Evolutionary conservation across 164 flowering plant species (phyloP), one percentile per base, ranked within the genome.

Genomic region (Macadamia tetraphylla): DNA sequence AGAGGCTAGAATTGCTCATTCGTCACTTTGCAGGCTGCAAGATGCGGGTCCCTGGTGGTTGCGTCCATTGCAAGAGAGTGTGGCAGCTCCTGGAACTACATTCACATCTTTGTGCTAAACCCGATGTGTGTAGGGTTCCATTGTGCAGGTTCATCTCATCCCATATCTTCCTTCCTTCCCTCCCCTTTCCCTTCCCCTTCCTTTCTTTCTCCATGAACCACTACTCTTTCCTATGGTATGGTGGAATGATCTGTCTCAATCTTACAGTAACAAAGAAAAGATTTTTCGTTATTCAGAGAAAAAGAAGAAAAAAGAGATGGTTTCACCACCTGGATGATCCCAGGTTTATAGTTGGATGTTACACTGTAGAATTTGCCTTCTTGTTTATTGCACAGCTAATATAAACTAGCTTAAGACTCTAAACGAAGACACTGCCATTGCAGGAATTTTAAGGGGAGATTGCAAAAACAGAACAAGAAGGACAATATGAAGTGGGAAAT

Each of bases 21-120:
- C 87, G 96, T 2, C 99, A 94, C 74, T 90, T 94, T 65, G 92
- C 98, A 13, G 79, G 84, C 13, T 94, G 99, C 75, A 92, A 86
- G 76, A 13, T 81, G 73, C 83, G 97, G 70, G 87, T 81, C 13
- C 84, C 89, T 9, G 91, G 96, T 3, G 92, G 91, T 2, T 94
- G 98, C 67, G 52, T 71, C 49, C 99, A 86, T 51, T 94, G 99
- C 85, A 92, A 87, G 87, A 87, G 97, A 76, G 92, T 92, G 98
- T 90, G 97, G 98, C 99, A 92, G 74, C 87, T 94, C 18, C 68
- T 94, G 72, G 96, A 88, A 68, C 68, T 92, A 52, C 92, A 87
- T 64, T 84, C 92, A 57, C 81, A 87, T 18, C 77, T 89, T 30
- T 89, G 94, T 69, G 67, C 72, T 1, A 73, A 86, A 65, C 76